Conservation (phyloP, 495 filamentous ascomycete genomes). For the Daldinia grandis region DNA sequence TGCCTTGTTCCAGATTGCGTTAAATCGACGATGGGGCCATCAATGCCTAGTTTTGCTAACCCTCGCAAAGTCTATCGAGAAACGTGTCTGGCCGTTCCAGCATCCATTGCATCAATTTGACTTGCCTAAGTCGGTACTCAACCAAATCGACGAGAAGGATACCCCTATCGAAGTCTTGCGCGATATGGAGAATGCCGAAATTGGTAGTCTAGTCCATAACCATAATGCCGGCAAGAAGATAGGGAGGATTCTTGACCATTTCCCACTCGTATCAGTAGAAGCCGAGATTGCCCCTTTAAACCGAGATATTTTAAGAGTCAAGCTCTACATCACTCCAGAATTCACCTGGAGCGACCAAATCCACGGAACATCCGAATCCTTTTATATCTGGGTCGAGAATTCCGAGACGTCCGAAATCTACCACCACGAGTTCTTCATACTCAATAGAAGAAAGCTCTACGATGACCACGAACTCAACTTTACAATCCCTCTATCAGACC, state of each 20-base stretch:
- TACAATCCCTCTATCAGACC: slow-evolving; percentile 93
- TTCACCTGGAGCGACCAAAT: slow-evolving; percentile 97
- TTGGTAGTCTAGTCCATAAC: slow-evolving; percentile 92
- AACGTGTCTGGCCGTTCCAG: slow-evolving; percentile 90
- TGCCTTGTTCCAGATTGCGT: slow-evolving; percentile 94
- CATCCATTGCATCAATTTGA: slow-evolving; percentile 97
- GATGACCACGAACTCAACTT: slow-evolving; percentile 98
- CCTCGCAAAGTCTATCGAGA: slow-evolving; percentile 95
- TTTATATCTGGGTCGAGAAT: slow-evolving; percentile 99
- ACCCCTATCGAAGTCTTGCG: slow-evolving; percentile 79
- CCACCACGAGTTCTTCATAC: slow-evolving; percentile 95
- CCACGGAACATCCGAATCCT: slow-evolving; percentile 92
- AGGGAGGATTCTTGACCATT: slow-evolving; percentile 82
- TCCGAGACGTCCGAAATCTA: slow-evolving; percentile 98
- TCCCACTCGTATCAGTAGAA: slow-evolving; percentile 89
- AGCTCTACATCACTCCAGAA: slow-evolving; percentile 83
- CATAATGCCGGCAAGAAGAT: slow-evolving; percentile 83
- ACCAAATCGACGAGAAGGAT: slow-evolving; percentile 80
- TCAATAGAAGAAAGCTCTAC: slow-evolving; percentile 85
- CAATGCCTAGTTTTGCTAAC: slow-evolving; percentile 90
- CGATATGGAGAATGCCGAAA: slow-evolving; percentile 92
- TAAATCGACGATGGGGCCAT: slow-evolving; percentile 93
- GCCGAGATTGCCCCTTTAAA: slow-evolving; percentile 96
- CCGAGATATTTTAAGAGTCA: slow-evolving; percentile 88
- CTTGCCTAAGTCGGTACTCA: slow-evolving; percentile 80